Percentiles rank a stretch among this genome's conserved stretches.
These are phyloP conservation scores for Arbutus unedo DNA, from an alignment of 148 eudicot species.

Conservation along the genomic window DNA sequence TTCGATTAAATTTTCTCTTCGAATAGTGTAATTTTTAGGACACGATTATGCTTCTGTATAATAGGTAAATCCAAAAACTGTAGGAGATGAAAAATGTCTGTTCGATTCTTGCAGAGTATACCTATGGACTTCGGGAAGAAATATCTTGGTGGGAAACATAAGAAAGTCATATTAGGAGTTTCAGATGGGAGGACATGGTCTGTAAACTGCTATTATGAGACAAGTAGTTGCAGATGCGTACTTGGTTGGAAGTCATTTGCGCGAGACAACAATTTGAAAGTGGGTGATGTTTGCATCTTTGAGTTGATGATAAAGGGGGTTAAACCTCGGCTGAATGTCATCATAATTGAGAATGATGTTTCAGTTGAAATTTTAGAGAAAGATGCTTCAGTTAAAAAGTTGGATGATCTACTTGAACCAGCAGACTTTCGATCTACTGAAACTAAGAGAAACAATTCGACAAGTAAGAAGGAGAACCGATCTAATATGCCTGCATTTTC, in stretches of 20 bases:
- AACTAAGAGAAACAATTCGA: neutral
- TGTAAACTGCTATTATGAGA: neutral
- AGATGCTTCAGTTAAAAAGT: too few relatives aligned
- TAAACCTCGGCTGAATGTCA: slow-evolving; percentile 9
- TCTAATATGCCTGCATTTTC: neutral
- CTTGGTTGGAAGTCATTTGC: slow-evolving; percentile 13
- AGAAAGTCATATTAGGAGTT: neutral
- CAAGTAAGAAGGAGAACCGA: neutral
- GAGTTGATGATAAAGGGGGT: slow-evolving; percentile 11
- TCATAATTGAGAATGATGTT: slow-evolving; percentile 10
- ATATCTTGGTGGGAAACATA: neutral
- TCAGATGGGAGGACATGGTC: slow-evolving; percentile 15
- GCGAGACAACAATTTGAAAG: slow-evolving; percentile 22
- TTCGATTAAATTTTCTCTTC: neutral
- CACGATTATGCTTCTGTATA: neutral
- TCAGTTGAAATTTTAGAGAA: neutral
- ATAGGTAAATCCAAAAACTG: neutral
- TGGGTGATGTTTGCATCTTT: slow-evolving; percentile 32
- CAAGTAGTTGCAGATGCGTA: neutral
- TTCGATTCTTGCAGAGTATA: slow-evolving; percentile 10
- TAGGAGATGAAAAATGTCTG: neutral
- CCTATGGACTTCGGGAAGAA: neutral
- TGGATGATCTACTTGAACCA: neutral
- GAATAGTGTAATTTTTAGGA: too few relatives aligned
- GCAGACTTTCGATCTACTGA: neutral